Evolutionary conservation across 371 early-diverging fungal species (phyloP), one percentile per base, ranked within the genome.

Genomic region (Mucor racemosus): DNA sequence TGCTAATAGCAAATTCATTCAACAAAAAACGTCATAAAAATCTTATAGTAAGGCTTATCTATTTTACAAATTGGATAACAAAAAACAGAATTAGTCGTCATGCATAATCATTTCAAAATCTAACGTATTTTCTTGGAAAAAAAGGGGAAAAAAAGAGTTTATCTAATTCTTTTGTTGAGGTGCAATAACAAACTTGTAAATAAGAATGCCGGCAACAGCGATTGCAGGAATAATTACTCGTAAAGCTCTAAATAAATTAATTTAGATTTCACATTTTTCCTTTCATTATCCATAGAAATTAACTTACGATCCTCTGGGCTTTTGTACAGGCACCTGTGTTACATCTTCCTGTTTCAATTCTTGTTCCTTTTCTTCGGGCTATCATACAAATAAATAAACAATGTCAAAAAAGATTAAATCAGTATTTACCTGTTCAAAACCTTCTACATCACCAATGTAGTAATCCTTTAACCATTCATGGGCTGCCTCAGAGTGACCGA

Each of bases 401-500:
- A 50, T 50, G 21, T 26, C 26, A 19, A 50, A 50, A 50, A 50
- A 19, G 4, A 50, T 21, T 26, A 11, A 11, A 26, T 26, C 9
- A 50, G 6, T 19, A 14, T 33, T 36, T 55, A 15, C 19, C 11
- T 36, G 44, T 41, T 19, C 26, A 21, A 26, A 50, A 11, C 26
- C 50, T 26, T 50, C 78, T 40, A 81, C 60, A 55, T 72, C 68
- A 68, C 77, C 79, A 68, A 81, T 61, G 13, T 62, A 67, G 58
- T 76, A 79, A 60, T 77, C 71, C 34, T 70, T 60, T 57, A 80
- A 65, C n/a, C 71, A 73, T 35, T 75, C 74, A 68, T 77, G 76
- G 31, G 76, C 74, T 64, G 93, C 93, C 39, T 93, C 92, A 34
- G 91, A 91, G 82, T 94, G 95, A 40, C 91, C 91, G 60, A 94